These are phyloP conservation scores for Thymus quinquecostatus DNA, from an alignment of 257 asterid species.

Conservation along the genomic window DNA sequence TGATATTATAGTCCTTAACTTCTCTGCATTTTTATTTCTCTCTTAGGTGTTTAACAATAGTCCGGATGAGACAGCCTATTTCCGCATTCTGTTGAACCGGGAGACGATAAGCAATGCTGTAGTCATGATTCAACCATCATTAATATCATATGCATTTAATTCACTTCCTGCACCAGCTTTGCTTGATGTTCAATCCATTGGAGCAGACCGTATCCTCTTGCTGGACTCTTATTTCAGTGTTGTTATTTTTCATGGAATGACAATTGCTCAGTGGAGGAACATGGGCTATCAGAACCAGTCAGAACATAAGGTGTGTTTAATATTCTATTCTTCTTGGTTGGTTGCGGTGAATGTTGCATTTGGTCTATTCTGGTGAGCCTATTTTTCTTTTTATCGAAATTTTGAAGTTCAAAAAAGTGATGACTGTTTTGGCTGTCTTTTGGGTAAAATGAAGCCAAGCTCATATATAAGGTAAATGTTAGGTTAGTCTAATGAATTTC, in stretches of 20 bases:
- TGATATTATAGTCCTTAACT: constrained; percentile 1
- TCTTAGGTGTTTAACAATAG: constrained; percentile 91
- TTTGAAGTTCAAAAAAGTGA: background rate
- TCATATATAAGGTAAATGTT: background rate
- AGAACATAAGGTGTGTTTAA: constrained; percentile 69
- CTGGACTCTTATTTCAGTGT: constrained; percentile 91
- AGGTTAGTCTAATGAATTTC: too few relatives aligned
- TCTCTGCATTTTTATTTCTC: constrained; percentile 21
- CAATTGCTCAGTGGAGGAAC: constrained; percentile 98
- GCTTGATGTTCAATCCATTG: constrained; percentile 86
- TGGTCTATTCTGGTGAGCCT: background rate
- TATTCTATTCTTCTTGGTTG: constrained; percentile 15
- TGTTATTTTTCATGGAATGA: constrained; percentile 97
- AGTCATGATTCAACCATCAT: constrained; percentile 97
- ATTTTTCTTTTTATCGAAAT: background rate
- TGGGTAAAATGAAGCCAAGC: background rate
- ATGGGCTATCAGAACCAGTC: constrained; percentile 95
- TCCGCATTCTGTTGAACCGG: constrained; percentile 91
- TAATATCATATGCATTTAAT: constrained; percentile 81
- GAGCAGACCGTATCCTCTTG: constrained; percentile 90
- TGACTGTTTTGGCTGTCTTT: constrained; percentile 5
- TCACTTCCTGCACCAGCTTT: constrained; percentile 91
- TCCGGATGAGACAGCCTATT: constrained; percentile 98
- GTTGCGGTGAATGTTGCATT: constrained; percentile 15
- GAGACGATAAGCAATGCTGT: constrained; percentile 89